Conservation (phyloP, 192 early-diverging fungal species). For the Gaertneriomyces sp. region DNA sequence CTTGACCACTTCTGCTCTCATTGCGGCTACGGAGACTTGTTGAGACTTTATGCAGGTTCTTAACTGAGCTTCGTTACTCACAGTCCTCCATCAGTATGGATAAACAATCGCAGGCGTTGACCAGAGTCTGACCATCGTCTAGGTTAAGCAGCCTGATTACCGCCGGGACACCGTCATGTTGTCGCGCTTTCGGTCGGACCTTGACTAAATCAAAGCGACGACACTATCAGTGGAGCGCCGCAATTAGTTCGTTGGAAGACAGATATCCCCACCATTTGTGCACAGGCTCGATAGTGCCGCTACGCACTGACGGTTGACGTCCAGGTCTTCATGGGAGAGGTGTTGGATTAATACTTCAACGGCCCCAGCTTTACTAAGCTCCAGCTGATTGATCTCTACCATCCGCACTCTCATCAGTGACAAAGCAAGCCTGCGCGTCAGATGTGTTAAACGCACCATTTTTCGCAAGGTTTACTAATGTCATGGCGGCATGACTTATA, state of each 20-base stretch:
- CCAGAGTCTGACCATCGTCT: constrained; percentile 41
- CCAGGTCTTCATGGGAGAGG: constrained; percentile 43
- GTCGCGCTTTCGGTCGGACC: constrained; percentile 34
- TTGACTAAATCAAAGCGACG: constrained; percentile 33
- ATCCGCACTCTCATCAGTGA: too few species aligned
- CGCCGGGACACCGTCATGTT: constrained; percentile 28
- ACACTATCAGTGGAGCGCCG: constrained; percentile 2
- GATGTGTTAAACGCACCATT: constrained; percentile 31
- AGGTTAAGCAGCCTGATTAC: constrained; percentile 37
- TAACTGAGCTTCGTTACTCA: constrained; percentile 23
- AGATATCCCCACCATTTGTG: constrained; percentile 34
- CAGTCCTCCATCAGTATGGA: constrained; percentile 51
- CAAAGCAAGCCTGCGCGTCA: too few species aligned
- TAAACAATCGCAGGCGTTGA: constrained; percentile 51
- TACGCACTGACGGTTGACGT: constrained; percentile 37
- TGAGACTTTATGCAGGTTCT: not conserved
- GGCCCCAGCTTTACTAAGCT: constrained; percentile 44
- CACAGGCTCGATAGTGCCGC: constrained; percentile 47
- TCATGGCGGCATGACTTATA: constrained; percentile 41
- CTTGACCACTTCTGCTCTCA: constrained; percentile 33
- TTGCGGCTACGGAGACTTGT: constrained; percentile 16
- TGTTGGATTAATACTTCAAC: constrained; percentile 42
- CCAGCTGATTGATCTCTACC: constrained; percentile 46
- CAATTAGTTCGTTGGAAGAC: not conserved
- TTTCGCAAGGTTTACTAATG: constrained; percentile 41